phyloP scores from a whole-genome alignment of 2,329 filamentous ascomycete species.

The Juglanconis sp. region DNA sequence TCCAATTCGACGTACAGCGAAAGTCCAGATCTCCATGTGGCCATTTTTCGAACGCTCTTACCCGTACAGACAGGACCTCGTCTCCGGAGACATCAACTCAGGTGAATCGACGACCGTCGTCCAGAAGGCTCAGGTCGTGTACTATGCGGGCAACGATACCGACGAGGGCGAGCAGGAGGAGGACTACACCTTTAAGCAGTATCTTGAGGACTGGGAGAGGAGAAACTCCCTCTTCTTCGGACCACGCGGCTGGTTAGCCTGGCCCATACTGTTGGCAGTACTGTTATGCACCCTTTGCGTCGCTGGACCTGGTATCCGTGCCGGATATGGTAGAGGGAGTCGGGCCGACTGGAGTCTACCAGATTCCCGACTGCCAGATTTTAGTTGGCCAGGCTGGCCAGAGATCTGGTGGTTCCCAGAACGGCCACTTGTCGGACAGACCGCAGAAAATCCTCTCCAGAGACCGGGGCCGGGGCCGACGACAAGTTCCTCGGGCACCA shows the following conservation, averaged over 20 bases:
- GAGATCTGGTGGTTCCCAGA: no score
- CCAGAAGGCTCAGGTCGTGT: constrained; percentile 25
- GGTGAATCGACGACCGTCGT: constrained; percentile 24
- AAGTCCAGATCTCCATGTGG: constrained; percentile 31
- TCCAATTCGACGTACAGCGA: constrained; percentile 21
- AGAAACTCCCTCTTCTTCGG: background rate
- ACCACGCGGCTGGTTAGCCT: background rate
- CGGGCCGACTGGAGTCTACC: background rate
- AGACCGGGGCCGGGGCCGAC: no score
- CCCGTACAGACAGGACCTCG: constrained; percentile 13
- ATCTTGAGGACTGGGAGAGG: background rate
- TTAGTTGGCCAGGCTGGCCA: no score
- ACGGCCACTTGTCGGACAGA: no score
- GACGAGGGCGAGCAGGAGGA: constrained; percentile 8
- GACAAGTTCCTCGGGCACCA: no score
- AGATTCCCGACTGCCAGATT: background rate
- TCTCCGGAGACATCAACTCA: constrained; percentile 14
- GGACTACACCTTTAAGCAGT: constrained; percentile 11
- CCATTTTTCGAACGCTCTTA: constrained; percentile 28
- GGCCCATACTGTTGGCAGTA: background rate
- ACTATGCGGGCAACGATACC: constrained; percentile 28
- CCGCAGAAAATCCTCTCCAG: no score
- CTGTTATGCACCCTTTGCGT: background rate
- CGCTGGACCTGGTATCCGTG: background rate
- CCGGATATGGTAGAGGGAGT: background rate